phyloP scores from a whole-genome alignment of 805 yeast genomes.

The Kuraishia piskuri region DNA sequence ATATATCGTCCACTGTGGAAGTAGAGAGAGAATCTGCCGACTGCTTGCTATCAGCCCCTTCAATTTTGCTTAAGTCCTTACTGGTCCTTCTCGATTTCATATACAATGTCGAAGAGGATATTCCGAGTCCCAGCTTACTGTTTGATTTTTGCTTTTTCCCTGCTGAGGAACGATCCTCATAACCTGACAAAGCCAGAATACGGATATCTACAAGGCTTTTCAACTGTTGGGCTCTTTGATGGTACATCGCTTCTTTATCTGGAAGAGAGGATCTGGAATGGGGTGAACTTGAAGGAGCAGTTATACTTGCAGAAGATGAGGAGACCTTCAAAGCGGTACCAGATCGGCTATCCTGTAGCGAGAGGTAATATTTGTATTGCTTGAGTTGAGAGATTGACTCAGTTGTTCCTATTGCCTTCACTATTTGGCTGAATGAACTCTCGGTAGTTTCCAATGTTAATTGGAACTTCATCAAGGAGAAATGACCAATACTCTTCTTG shows the following conservation, averaged over 20 bases:
- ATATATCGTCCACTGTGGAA: background rate
- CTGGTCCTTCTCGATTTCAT: background rate
- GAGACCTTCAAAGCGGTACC: background rate
- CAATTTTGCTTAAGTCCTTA: background rate
- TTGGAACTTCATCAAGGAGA: slow-evolving; percentile 19
- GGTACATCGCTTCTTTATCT: slow-evolving; percentile 9
- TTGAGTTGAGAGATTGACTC: slow-evolving; percentile 33
- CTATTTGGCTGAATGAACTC: slow-evolving; percentile 30
- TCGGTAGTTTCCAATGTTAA: slow-evolving; percentile 31
- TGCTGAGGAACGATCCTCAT: background rate
- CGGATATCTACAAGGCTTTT: slow-evolving; percentile 14
- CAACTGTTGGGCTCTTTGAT: slow-evolving; percentile 12
- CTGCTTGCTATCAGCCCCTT: background rate
- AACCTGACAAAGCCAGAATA: slow-evolving; percentile 4
- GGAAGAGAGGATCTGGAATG: background rate
- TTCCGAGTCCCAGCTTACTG: slow-evolving; percentile 6
- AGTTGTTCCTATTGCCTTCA: slow-evolving; percentile 24
- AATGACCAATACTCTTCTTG: background rate
- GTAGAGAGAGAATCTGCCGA: background rate
- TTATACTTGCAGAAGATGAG: background rate
- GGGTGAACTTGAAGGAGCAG: background rate
- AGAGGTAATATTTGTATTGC: slow-evolving; percentile 37
- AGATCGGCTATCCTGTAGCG: slow-evolving; percentile 37
- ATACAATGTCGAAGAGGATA: background rate
- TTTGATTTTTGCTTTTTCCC: background rate